A percentile compares a stretch with the other conserved stretches of the same genome.
These are phyloP conservation scores for Apiospora sp. DNA, from an alignment of 2,329 filamentous ascomycete genomes.

Conservation along the genomic window DNA sequence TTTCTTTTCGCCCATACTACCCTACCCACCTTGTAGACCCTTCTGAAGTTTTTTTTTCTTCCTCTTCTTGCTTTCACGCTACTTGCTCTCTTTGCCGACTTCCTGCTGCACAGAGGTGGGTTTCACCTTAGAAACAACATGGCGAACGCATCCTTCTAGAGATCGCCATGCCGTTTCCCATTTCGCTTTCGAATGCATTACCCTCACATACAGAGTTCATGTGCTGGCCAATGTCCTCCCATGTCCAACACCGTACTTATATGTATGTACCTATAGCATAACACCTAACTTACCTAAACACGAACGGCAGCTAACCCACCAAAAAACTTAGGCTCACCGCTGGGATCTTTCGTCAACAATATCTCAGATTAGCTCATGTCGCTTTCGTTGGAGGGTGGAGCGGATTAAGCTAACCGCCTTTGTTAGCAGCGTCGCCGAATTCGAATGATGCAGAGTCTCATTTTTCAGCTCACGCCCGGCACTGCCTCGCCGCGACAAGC, in stretches of 20 bases:
- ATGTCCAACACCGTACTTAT: background rate
- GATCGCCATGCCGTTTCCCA: background rate
- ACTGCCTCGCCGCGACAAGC: background rate
- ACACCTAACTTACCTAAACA: conserved; percentile 12
- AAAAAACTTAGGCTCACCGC: conserved; percentile 7
- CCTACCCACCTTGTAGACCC: background rate
- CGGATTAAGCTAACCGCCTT: conserved; percentile 9
- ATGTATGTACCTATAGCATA: conserved; percentile 4
- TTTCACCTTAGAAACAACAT: background rate
- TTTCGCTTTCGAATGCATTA: conserved; percentile 6
- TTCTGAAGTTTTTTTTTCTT: background rate
- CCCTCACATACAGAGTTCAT: background rate
- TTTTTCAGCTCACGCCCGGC: background rate
- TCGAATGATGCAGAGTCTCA: background rate
- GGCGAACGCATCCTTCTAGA: background rate
- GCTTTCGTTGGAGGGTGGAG: conserved; percentile 17
- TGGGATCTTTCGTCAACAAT: conserved; percentile 12
- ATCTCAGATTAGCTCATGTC: conserved; percentile 21
- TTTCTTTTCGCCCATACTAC: conserved; percentile 1
- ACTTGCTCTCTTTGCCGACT: background rate
- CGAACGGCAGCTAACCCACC: conserved; percentile 15
- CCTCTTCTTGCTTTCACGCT: background rate
- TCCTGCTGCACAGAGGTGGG: background rate
- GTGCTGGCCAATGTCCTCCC: conserved; percentile 5
- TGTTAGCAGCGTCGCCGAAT: conserved; percentile 11